phyloP scores from a whole-genome alignment of 345 rosid species.

The Pistacia atlantica region DNA sequence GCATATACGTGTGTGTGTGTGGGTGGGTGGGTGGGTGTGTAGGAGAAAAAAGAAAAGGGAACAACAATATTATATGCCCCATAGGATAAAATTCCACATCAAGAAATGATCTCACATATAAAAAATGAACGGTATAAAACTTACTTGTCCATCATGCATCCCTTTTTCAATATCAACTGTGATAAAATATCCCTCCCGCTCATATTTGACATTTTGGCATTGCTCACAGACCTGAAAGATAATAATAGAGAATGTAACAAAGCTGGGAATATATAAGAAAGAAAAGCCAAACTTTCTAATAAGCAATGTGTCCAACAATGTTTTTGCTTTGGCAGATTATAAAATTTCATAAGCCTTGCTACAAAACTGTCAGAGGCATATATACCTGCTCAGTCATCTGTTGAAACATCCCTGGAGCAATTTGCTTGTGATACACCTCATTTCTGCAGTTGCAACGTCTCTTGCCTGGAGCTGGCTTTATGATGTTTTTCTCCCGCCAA shows the following conservation, averaged over 20 bases:
- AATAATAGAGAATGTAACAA: conserved; percentile 10
- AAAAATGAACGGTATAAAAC: conserved; percentile 21
- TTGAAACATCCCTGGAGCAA: conserved; percentile 99
- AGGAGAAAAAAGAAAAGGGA: no score
- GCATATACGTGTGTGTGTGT: no score
- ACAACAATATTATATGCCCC: neutral
- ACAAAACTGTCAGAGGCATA: neutral
- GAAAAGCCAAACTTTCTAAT: neutral
- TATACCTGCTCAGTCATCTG: conserved; percentile 97
- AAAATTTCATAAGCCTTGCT: neutral
- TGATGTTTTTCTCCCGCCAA: conserved; percentile 95
- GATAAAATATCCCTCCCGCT: conserved; percentile 79
- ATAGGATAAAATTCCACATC: neutral
- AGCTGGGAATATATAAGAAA: neutral
- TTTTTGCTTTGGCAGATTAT: neutral
- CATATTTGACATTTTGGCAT: conserved; percentile 94
- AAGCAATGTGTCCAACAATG: neutral
- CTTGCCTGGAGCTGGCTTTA: conserved; percentile 96
- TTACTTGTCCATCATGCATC: conserved; percentile 98
- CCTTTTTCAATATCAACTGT: conserved; percentile 99
- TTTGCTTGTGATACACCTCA: conserved; percentile 96
- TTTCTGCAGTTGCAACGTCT: conserved; percentile 95
- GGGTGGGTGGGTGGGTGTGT: no score
- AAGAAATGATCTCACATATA: neutral
- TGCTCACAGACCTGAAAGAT: conserved; percentile 86